These are phyloP conservation scores for Aristolochia contorta DNA, from an alignment of 164 flowering plant genomes.

Conservation along the genomic window DNA sequence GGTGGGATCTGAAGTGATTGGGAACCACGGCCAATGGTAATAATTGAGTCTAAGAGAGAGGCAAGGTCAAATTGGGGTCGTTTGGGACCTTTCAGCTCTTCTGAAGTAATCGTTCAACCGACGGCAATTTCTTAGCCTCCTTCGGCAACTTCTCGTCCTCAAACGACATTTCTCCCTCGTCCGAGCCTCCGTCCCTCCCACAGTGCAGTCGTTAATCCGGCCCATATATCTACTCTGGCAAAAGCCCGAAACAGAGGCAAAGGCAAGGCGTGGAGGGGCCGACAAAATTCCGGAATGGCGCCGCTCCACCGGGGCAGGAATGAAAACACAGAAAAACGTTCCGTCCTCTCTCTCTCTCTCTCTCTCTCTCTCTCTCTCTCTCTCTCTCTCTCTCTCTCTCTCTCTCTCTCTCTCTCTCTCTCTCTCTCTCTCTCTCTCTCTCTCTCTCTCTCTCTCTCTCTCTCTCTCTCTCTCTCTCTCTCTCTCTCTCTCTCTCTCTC, in stretches of 20 bases:
- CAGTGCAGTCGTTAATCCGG: too few species aligned
- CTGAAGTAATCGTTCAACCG: constrained; percentile 93
- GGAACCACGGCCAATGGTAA: constrained; percentile 4
- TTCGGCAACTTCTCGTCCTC: constrained; percentile 91
- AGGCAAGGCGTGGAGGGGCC: too few species aligned
- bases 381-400: neutral
- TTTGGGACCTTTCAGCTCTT: constrained; percentile 97
- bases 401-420: neutral
- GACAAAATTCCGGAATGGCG: too few species aligned
- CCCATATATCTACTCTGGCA: too few species aligned
- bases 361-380: neutral
- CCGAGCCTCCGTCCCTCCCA: neutral
- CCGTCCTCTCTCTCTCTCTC: neutral
- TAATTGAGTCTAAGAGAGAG: constrained; percentile 63
- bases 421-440: too few species aligned
- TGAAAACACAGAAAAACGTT: too few species aligned
- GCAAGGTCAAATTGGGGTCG: constrained; percentile 89
- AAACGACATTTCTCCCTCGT: constrained; percentile 26
- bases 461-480: neutral
- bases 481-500: too few species aligned
- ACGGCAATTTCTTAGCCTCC: constrained; percentile 94
- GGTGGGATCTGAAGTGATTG: too few species aligned
- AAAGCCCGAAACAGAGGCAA: too few species aligned
- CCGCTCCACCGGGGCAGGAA: too few species aligned
- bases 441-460: neutral